phyloP scores from a whole-genome alignment of 2,329 filamentous ascomycete genomes.

The Calonectria hongkongensis region DNA sequence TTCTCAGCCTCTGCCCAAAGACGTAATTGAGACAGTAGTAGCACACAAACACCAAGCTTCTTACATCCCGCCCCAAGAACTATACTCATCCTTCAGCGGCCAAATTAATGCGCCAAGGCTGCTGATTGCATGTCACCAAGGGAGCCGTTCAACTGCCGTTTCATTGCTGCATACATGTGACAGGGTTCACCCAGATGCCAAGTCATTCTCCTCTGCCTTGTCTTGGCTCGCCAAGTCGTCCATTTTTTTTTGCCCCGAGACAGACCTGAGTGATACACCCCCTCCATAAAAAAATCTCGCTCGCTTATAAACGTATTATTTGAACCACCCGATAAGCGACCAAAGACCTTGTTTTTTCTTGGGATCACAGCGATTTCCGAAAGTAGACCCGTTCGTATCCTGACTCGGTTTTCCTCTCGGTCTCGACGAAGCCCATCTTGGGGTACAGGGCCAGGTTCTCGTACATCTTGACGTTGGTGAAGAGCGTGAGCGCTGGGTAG shows the following conservation, averaged over 20 bases:
- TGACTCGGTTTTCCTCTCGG: conserved; percentile 54
- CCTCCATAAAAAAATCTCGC: not conserved
- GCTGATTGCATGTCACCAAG: not conserved
- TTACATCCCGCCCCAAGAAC: not conserved
- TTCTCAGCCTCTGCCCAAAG: no score
- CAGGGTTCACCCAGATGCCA: not conserved
- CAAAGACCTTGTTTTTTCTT: no score
- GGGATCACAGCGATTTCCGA: conserved; percentile 53
- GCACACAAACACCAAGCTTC: no score
- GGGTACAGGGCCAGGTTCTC: conserved; percentile 57
- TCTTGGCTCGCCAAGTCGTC: not conserved
- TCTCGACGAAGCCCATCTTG: conserved; percentile 59
- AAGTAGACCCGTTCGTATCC: conserved; percentile 61
- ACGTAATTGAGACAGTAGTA: no score
- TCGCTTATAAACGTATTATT: not conserved
- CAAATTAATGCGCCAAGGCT: not conserved
- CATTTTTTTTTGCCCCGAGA: not conserved
- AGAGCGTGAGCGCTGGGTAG: conserved; percentile 54
- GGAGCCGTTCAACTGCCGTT: not conserved
- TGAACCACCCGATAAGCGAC: conserved; percentile 4
- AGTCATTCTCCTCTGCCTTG: not conserved
- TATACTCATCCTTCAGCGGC: not conserved
- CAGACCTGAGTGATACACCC: not conserved
- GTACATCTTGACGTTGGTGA: conserved; percentile 60
- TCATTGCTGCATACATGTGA: not conserved